Percentiles rank a stretch among this genome's conserved stretches.
These are phyloP conservation scores for Gossypium thurberi DNA, from an alignment of 345 rosid genomes.

Conservation along the genomic window DNA sequence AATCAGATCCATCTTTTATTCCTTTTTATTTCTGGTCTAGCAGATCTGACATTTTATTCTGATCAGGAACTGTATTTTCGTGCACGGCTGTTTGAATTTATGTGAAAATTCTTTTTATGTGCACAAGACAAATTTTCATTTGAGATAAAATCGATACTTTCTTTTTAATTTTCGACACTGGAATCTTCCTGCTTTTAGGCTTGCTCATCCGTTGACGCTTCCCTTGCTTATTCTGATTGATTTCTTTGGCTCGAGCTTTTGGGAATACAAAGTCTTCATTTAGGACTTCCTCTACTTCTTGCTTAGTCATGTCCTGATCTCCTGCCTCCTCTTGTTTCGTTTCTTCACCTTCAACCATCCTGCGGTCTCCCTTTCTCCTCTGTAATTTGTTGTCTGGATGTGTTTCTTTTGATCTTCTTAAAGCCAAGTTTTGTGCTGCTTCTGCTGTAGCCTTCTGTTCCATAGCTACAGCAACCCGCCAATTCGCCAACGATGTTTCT, in stretches of 20 bases:
- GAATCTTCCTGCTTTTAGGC: constrained; percentile 11
- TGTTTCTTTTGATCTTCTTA: constrained; percentile 24
- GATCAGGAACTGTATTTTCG: neutral
- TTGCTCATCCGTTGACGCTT: constrained; percentile 7
- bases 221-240: constrained; percentile 1
- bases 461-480: constrained; percentile 37
- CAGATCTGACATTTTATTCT: constrained; percentile 6
- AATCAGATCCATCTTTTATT: neutral
- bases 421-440: constrained; percentile 26
- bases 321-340: constrained; percentile 2
- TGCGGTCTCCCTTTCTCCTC: neutral
- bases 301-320: constrained; percentile 12
- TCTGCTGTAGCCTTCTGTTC: constrained; percentile 46
- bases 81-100: constrained; percentile 13
- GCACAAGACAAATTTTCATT: constrained; percentile 21
- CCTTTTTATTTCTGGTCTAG: neutral
- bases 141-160: constrained; percentile 19
- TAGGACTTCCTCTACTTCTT: neutral
- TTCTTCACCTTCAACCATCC: neutral
- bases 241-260: constrained; percentile 23
- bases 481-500: constrained; percentile 30
- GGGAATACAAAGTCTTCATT: constrained; percentile 19
- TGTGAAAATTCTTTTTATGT: constrained; percentile 19
- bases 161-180: constrained; percentile 13
- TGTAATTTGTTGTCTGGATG: neutral